Conservation (phyloP, 179 eudicot species). For the Amaranthus tricolor region DNA sequence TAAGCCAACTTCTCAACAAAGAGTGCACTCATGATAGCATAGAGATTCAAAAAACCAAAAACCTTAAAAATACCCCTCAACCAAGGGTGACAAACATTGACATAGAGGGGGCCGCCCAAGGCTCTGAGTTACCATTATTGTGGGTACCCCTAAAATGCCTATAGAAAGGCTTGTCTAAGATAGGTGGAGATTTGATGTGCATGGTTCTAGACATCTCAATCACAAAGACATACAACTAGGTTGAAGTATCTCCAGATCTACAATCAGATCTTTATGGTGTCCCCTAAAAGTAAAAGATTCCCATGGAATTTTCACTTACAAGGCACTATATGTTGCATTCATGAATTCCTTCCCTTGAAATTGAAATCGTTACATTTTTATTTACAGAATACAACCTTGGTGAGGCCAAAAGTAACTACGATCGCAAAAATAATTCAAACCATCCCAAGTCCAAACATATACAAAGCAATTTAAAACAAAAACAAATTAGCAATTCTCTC, state of each 20-base stretch:
- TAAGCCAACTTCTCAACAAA: neutral
- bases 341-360: neutral
- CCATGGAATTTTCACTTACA: neutral
- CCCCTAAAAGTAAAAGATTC: neutral
- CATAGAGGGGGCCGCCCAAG: neutral
- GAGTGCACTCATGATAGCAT: neutral
- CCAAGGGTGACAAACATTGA: neutral
- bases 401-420: neutral
- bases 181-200: conserved; percentile 5
- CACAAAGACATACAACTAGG: neutral
- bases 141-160: neutral
- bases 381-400: neutral
- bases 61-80: neutral
- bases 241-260: neutral
- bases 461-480: neutral
- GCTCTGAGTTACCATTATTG: neutral
- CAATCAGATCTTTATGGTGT: neutral
- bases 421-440: neutral
- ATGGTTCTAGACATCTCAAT: conserved; percentile 1
- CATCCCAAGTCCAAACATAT: neutral
- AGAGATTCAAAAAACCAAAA: neutral
- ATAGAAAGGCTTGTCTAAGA: neutral
- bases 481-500: neutral
- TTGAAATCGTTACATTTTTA: neutral
- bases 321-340: neutral